Evolutionary conservation across 1,284 basidiomycete genomes (phyloP).

Genomic region (Thelephora terrestris): DNA sequence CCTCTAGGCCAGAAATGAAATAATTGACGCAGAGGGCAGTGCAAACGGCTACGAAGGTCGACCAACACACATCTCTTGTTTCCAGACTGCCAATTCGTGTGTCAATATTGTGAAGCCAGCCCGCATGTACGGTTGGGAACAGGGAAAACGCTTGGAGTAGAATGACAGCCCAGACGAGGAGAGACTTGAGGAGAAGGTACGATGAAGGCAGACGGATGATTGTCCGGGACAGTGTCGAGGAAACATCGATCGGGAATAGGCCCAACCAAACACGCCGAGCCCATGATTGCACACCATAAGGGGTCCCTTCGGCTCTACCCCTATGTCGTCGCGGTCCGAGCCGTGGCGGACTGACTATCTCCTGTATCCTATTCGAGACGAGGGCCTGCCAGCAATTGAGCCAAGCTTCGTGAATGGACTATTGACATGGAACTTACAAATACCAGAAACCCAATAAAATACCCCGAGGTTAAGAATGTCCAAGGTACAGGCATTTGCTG

Average conservation of each 20-base stretch:
- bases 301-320: constrained; percentile 13
- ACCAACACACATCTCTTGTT: constrained; percentile 61
- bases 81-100: constrained; percentile 38
- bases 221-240: constrained; percentile 45
- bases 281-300: constrained; percentile 13
- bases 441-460: constrained; percentile 50
- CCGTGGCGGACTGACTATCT: constrained; percentile 63
- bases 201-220: constrained; percentile 52
- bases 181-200: constrained; percentile 43
- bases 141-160: constrained; percentile 44
- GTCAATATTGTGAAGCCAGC: constrained; percentile 27
- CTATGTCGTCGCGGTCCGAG: constrained; percentile 24
- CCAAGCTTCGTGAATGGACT: constrained; percentile 3
- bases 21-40: constrained; percentile 52
- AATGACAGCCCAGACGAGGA: constrained; percentile 45
- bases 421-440: constrained; percentile 38
- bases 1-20: constrained; percentile 56
- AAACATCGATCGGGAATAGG: constrained; percentile 53
- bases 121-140: constrained; percentile 24
- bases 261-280: constrained; percentile 1
- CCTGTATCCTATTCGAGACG: constrained; percentile 61
- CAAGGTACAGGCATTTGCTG: constrained; percentile 44
- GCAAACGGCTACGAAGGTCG: constrained; percentile 58
- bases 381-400: constrained; percentile 36
- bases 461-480: constrained; percentile 62